A percentile compares a stretch with the other conserved stretches of the same genome.
Conservation (phyloP, 106 monocot species). For the Dactylorhiza incarnata region DNA sequence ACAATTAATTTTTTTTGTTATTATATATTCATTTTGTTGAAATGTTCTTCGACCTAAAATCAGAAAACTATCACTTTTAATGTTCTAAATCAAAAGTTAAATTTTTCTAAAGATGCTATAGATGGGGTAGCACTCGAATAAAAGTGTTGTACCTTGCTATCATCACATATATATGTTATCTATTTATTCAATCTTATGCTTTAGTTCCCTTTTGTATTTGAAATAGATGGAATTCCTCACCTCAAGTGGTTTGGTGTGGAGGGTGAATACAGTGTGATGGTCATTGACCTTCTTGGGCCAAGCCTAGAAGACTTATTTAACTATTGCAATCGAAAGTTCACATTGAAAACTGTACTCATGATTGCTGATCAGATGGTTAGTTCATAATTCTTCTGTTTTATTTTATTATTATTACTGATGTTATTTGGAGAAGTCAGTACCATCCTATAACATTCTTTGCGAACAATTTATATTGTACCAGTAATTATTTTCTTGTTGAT, state of each 20-base stretch:
- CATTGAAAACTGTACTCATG: conserved; percentile 57
- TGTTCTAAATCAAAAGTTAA: too few relatives aligned
- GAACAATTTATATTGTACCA: background rate
- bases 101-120: too few relatives aligned
- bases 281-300: conserved; percentile 64
- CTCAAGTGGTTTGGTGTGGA: conserved; percentile 64
- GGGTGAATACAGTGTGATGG: conserved; percentile 58
- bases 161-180: background rate
- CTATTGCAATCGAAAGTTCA: conserved; percentile 49
- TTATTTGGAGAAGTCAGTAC: background rate
- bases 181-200: background rate
- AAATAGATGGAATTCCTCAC: conserved; percentile 52
- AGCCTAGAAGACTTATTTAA: conserved; percentile 66
- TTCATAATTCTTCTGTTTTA: conserved; percentile 1
- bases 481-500: background rate
- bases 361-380: conserved; percentile 51
- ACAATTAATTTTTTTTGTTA: too few relatives aligned
- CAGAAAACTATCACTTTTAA: too few relatives aligned
- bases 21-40: too few relatives aligned
- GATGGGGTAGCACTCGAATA: too few relatives aligned
- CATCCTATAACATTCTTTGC: background rate
- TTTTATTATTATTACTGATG: background rate
- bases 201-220: conserved; percentile 1
- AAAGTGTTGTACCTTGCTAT: too few relatives aligned
- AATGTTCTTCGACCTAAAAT: too few relatives aligned